Conservation (phyloP, 169 alveolate species). For the Perkinsus olseni region DNA sequence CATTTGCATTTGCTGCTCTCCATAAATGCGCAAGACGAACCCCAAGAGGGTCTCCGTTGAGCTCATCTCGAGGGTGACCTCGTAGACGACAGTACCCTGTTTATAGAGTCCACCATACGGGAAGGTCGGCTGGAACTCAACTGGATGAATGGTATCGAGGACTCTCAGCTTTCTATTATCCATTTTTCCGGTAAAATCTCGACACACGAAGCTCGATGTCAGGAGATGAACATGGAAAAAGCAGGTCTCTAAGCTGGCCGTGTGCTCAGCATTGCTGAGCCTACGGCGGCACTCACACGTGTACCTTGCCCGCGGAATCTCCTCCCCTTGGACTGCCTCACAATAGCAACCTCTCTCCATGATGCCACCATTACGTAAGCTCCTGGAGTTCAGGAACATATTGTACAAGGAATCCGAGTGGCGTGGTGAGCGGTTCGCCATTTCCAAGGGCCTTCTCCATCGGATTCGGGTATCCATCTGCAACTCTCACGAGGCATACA, state of each 20-base stretch:
- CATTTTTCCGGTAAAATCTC: too few species aligned
- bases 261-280: background rate
- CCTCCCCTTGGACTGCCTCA: too few species aligned
- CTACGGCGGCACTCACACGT: background rate
- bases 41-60: too few species aligned
- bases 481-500: background rate
- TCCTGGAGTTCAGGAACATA: background rate
- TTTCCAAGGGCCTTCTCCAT: background rate
- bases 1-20: background rate
- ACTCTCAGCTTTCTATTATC: background rate
- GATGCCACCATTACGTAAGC: background rate
- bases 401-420: background rate
- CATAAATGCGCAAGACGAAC: too few species aligned
- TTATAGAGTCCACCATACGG: background rate
- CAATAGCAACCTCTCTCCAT: background rate
- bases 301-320: too few species aligned
- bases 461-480: background rate
- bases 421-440: background rate
- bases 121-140: background rate
- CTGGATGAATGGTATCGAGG: background rate
- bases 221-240: background rate
- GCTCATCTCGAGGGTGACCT: background rate
- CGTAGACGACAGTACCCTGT: background rate
- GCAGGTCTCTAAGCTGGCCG: background rate
- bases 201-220: background rate